phyloP scores from a whole-genome alignment of 306 rosid genomes.

The Ammopiptanthus mongolicus region DNA sequence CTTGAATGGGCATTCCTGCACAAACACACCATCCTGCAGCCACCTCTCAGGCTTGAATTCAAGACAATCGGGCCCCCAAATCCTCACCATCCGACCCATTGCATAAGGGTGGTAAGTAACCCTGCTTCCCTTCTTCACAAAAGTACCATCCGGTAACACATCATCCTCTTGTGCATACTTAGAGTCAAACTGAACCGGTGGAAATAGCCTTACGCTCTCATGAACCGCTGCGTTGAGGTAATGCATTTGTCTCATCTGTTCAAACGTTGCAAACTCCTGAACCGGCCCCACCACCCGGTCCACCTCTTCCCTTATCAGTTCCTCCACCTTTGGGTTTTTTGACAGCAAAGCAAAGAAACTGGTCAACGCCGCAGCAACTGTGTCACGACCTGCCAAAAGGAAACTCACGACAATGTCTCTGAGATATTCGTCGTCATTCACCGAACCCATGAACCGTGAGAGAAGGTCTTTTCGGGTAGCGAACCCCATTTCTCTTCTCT shows the following conservation, averaged over 20 bases:
- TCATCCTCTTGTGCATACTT: slow-evolving; percentile 68
- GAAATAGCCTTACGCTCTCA: slow-evolving; percentile 81
- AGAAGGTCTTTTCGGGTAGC: slow-evolving; percentile 45
- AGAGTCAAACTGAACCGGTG: slow-evolving; percentile 88
- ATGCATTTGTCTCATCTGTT: slow-evolving; percentile 52
- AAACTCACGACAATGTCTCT: slow-evolving; percentile 83
- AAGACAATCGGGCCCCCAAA: slow-evolving; percentile 73
- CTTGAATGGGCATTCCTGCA: slow-evolving; percentile 45
- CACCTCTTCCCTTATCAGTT: slow-evolving; percentile 43
- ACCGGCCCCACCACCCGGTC: slow-evolving; percentile 40
- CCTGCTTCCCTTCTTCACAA: slow-evolving; percentile 59
- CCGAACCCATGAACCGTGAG: slow-evolving; percentile 65
- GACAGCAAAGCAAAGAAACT: slow-evolving; percentile 59
- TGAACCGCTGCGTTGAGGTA: slow-evolving; percentile 60
- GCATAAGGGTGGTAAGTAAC: slow-evolving; percentile 90
- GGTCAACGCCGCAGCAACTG: slow-evolving; percentile 62
- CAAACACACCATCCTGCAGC: slow-evolving; percentile 47
- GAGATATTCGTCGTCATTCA: slow-evolving; percentile 50
- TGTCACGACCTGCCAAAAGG: slow-evolving; percentile 84
- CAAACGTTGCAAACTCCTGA: slow-evolving; percentile 25
- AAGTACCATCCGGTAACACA: slow-evolving; percentile 75
- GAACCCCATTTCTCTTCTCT: slow-evolving; percentile 32
- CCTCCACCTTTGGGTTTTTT: slow-evolving; percentile 36
- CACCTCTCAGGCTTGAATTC: slow-evolving; percentile 77
- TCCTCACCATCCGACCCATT: slow-evolving; percentile 84